Conservation (phyloP, 805 yeast species). For the Nakazawaea ishiwadae region DNA sequence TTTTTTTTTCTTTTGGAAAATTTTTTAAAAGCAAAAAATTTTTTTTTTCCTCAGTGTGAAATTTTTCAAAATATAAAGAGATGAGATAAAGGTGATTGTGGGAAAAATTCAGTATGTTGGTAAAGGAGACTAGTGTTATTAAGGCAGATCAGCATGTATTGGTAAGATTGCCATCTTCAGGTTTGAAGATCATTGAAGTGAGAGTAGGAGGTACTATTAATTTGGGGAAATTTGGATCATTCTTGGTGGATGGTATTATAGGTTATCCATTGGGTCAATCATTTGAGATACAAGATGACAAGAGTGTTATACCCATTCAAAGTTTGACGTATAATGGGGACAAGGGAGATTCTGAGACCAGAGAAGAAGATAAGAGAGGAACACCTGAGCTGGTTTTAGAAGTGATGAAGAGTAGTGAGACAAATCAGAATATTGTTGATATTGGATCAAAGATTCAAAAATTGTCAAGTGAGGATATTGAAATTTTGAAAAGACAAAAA, state of each 20-base stretch:
- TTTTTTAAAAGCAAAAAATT: neutral
- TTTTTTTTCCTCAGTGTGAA: constrained; percentile 6
- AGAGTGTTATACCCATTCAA: constrained; percentile 44
- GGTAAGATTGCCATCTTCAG: constrained; percentile 77
- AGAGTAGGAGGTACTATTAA: constrained; percentile 55
- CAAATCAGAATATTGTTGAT: constrained; percentile 62
- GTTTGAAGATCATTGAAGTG: constrained; percentile 67
- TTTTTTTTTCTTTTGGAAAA: neutral
- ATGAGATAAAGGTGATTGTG: constrained; percentile 2
- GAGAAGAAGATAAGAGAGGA: constrained; percentile 30
- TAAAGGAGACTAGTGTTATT: constrained; percentile 30
- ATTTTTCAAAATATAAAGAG: constrained; percentile 3
- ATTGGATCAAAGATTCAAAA: constrained; percentile 70
- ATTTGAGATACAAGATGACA: constrained; percentile 71
- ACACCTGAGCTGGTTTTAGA: constrained; percentile 20
- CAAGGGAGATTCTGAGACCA: constrained; percentile 23
- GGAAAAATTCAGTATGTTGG: too few relatives aligned
- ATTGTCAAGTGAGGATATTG: constrained; percentile 76
- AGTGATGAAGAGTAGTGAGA: constrained; percentile 40
- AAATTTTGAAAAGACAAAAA: constrained; percentile 64
- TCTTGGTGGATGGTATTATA: constrained; percentile 65
- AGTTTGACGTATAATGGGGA: constrained; percentile 28
- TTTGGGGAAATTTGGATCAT: constrained; percentile 90
- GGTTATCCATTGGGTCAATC: constrained; percentile 87
- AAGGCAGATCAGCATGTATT: constrained; percentile 51